These are phyloP conservation scores for Caloboletus inedulis DNA, from an alignment of 1,284 basidiomycete species.

Conservation along the genomic window DNA sequence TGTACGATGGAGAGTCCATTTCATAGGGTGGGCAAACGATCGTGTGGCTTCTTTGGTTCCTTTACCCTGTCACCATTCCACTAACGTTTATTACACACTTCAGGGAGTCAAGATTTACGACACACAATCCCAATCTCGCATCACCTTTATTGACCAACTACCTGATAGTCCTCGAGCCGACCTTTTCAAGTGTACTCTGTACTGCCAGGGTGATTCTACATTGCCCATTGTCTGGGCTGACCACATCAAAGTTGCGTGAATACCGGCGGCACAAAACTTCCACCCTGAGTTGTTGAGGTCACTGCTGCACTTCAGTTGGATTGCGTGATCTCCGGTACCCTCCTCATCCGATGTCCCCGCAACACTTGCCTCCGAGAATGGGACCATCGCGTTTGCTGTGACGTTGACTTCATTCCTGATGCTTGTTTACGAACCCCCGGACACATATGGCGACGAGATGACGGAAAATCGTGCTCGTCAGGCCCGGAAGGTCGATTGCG, in stretches of 20 bases:
- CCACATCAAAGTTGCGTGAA: constrained; percentile 86
- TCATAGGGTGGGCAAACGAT: constrained; percentile 98
- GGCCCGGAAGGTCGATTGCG: constrained; percentile 78
- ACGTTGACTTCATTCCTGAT: constrained; percentile 74
- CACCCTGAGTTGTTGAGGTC: constrained; percentile 77
- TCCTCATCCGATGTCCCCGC: constrained; percentile 59
- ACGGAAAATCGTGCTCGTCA: constrained; percentile 70
- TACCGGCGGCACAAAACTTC: constrained; percentile 42
- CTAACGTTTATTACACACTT: neutral
- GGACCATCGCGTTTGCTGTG: constrained; percentile 24
- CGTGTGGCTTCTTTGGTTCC: constrained; percentile 46
- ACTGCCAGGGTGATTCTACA: constrained; percentile 90
- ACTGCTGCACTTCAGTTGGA: constrained; percentile 92
- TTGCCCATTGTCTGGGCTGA: constrained; percentile 95
- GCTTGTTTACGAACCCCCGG: constrained; percentile 77
- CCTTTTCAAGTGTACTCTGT: constrained; percentile 87
- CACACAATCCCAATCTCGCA: constrained; percentile 71
- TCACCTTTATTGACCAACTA: constrained; percentile 86
- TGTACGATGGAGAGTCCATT: constrained; percentile 78
- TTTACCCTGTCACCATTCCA: neutral
- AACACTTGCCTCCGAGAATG: constrained; percentile 18
- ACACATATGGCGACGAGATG: constrained; percentile 64
- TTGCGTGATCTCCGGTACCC: constrained; percentile 92
- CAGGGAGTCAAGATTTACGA: constrained; percentile 96
- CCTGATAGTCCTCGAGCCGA: constrained; percentile 84